Evolutionary conservation across 495 filamentous ascomycete species (phyloP).

Genomic region (Lasiosphaeria miniovina): DNA sequence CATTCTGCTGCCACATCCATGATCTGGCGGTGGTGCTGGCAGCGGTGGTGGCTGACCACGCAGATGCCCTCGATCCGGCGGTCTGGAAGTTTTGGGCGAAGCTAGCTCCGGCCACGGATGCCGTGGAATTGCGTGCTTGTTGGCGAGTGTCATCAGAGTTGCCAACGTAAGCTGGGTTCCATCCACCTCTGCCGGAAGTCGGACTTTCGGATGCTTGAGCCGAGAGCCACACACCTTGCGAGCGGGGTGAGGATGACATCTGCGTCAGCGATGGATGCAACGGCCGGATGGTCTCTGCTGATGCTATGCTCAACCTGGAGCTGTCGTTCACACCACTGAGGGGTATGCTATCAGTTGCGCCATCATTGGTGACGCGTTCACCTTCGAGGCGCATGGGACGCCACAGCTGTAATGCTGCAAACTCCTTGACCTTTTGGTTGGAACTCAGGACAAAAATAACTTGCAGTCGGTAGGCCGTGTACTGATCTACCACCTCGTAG

Average conservation of each 20-base stretch:
- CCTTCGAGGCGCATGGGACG: conserved; percentile 7
- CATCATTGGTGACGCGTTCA: background rate
- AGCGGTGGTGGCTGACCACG: background rate
- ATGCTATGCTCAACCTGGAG: background rate
- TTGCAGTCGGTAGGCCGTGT: conserved; percentile 5
- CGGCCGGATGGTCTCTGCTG: background rate
- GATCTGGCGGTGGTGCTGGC: background rate
- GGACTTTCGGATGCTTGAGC: background rate
- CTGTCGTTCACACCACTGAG: background rate
- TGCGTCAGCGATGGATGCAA: background rate
- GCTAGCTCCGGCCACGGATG: background rate
- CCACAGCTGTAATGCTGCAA: conserved; percentile 7
- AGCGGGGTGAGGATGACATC: background rate
- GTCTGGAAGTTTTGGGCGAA: background rate
- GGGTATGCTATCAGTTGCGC: background rate
- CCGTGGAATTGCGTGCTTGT: background rate
- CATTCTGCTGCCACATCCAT: background rate
- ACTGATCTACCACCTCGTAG: conserved; percentile 9
- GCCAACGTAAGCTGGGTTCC: background rate
- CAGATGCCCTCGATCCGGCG: background rate
- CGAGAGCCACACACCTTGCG: background rate
- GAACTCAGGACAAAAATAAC: conserved; percentile 6
- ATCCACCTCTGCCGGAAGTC: too few species aligned
- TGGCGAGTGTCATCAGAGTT: background rate
- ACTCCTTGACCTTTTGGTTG: conserved; percentile 6